Base-by-base conservation (phyloP, 176 grass and related monocot species). In the Aechmea fasciata region DNA sequence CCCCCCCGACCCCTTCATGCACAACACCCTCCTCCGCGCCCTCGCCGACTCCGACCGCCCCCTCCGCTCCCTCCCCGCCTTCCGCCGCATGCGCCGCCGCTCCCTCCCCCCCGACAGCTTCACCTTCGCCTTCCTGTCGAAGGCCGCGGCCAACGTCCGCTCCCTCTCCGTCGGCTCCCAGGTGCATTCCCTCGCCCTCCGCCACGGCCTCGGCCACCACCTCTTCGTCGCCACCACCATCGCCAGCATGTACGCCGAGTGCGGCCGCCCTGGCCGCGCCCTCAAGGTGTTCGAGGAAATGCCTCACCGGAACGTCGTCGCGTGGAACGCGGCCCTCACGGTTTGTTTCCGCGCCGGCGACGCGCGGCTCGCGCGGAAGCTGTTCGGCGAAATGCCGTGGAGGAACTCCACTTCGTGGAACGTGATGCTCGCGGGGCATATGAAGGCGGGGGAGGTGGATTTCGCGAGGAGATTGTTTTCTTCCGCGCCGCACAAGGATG, bases 1-100 rank as follows among this genome's bases (percentile, higher is more conserved):
- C n/a, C n/a, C n/a, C n/a, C n/a, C 74, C 9, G 74, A 77, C 52
- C 12, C 74, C 2, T 77, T 77, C 74, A 77, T 77, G 74, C 53
- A 77, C 74, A 77, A 77, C 74, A 68, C 51, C 51, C 65, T 77
- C 74, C 66, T 77, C 74, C 74, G 74, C 64, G 74, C 51, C 17
- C 50, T 77, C 52, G 28, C 74, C 28, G 65, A 61, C 26, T 77
- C 74, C 29, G 74, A 77, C 11, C 26, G 49, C 13, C 66, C 74
- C 7, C 74, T 49, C 51, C 51, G 11, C 12, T 55, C 65, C n/a
- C 2, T 59, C 26, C 65, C 69, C 52, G 33, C 59, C 52, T 77
- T 57, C 65, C 47, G 12, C 74, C 51, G 22, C 19, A 77, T 77
- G 74, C 65, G 51, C 24, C 25, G 33, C 49, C 65, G 17, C 18